Evolutionary conservation across 2,329 filamentous ascomycete species (phyloP), one percentile per base, ranked within the genome.

Genomic region (Talaromyces sp.): DNA sequence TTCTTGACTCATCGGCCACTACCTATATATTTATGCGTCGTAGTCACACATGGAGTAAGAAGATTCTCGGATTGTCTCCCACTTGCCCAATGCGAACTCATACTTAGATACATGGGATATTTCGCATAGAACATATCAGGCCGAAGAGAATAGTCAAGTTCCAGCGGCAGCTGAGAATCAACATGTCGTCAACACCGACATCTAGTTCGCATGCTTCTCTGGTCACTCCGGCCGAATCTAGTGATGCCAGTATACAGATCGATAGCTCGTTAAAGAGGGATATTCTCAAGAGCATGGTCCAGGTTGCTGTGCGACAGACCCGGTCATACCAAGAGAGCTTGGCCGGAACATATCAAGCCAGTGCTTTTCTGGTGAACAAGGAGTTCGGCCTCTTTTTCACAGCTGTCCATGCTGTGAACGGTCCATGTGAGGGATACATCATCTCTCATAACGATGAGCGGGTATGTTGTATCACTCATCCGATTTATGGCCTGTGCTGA

Each of bases 221-320:
- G 21, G 14, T 61, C 11, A 61, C 60, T 14, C 50, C 58, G n/a
- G 58, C 60, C 18, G 60, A 61, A 25, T 61, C 60, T 28, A 57
- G 60, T 33, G 60, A 44, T 57, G 60, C 52, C 6, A 56, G 35
- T 25, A 40, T 57, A 37, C 39, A 52, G n/a, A 61, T 61, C 39
- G 60, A 61, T 23, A 56, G 37, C 52, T 56, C 60, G 37, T 14
- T 61, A 16, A 61, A 61, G 28, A 50, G 52, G 8, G 60, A 61
- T 7, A 57, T 61, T n/a, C 60, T 61, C 18, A 61, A 61, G 31
- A 61, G 60, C 40, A 61, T 61, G 60, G 60, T 61, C 25, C 60
- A 61, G 52, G 40, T 61, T 44, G 60, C 52, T 7, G 60, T 57
- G 18, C 50, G 60, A 18, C 60, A 61, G 60, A 61, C 60, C 16